phyloP scores from a whole-genome alignment of 352 stramenopile species.

The Hyaloperonospora brassicae region DNA sequence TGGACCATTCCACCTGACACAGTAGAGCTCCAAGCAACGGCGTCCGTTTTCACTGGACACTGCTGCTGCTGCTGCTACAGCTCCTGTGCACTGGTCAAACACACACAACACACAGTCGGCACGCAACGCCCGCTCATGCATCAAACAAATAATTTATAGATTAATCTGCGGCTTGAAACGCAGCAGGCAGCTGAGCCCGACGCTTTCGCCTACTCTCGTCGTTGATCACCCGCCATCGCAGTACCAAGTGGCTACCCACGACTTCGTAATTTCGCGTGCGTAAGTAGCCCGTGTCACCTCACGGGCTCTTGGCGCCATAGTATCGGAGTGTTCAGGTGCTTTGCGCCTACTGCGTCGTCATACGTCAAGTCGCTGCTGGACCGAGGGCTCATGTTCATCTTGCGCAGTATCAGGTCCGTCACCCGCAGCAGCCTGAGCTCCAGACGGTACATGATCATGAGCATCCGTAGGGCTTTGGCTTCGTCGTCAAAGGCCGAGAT shows the following conservation, averaged over 20 bases:
- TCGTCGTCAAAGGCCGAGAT: constrained; percentile 62
- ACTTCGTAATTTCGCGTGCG: too few species aligned
- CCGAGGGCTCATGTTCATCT: constrained; percentile 21
- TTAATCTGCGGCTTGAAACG: too few species aligned
- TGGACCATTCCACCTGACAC: too few species aligned
- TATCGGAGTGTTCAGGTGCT: constrained; percentile 15
- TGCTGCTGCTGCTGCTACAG: constrained; percentile 7
- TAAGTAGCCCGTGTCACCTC: constrained; percentile 18
- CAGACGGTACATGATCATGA: constrained; percentile 62
- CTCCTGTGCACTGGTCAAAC: constrained; percentile 8
- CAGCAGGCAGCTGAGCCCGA: too few species aligned
- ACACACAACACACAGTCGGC: constrained; percentile 5
- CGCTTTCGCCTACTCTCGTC: too few species aligned
- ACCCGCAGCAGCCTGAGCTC: constrained; percentile 54
- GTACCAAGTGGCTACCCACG: constrained; percentile 12
- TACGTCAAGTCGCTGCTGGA: constrained; percentile 12
- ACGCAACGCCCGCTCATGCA: constrained; percentile 6
- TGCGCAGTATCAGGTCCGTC: constrained; percentile 41
- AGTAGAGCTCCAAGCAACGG: too few species aligned
- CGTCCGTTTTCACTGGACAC: too few species aligned
- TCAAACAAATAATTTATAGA: constrained; percentile 18
- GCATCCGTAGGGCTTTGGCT: constrained; percentile 46
- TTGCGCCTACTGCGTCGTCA: constrained; percentile 2
- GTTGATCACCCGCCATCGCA: constrained; percentile 6
- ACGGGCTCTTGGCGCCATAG: constrained; percentile 16